A percentile compares a stretch with the other conserved stretches of the same genome.
Evolutionary conservation across 2,329 filamentous ascomycete species (phyloP).

Genomic region (Monilinia fructicola): DNA sequence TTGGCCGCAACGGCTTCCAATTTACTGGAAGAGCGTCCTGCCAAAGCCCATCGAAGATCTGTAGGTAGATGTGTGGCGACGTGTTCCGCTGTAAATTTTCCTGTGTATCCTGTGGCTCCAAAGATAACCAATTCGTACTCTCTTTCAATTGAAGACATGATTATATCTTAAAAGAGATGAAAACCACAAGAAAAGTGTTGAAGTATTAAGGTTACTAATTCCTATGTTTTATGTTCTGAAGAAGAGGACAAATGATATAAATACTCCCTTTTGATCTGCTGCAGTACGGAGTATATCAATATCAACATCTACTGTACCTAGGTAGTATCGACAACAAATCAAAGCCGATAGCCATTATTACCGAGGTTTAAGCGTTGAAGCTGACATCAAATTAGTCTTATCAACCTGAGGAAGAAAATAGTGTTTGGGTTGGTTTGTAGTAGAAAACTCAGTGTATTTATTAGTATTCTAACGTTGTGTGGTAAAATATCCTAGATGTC

Average conservation of each 20-base stretch:
- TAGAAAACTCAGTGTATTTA: background rate
- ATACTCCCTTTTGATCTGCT: background rate
- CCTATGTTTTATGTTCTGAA: background rate
- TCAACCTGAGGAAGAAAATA: background rate
- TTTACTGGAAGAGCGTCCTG: conserved; percentile 77
- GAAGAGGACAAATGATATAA: background rate
- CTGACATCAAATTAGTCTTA: background rate
- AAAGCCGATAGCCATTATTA: background rate
- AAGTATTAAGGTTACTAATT: background rate
- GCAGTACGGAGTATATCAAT: background rate
- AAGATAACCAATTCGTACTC: conserved; percentile 66
- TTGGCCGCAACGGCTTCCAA: conserved; percentile 67
- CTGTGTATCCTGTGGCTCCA: conserved; percentile 80
- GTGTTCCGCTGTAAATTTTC: conserved; percentile 72
- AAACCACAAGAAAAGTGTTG: background rate
- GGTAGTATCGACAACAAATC: background rate
- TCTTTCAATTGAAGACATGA: conserved; percentile 28
- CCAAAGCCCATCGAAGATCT: conserved; percentile 82
- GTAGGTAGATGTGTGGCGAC: conserved; percentile 70
- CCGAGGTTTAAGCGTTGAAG: conserved; percentile 14
- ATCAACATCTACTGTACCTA: too few species aligned
- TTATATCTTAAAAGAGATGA: background rate
- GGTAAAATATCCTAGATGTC: background rate
- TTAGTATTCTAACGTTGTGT: too few species aligned
- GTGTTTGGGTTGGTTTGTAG: background rate